Base-by-base conservation (phyloP, 352 stramenopile species). In the Pythium rhizo-oryzae region DNA sequence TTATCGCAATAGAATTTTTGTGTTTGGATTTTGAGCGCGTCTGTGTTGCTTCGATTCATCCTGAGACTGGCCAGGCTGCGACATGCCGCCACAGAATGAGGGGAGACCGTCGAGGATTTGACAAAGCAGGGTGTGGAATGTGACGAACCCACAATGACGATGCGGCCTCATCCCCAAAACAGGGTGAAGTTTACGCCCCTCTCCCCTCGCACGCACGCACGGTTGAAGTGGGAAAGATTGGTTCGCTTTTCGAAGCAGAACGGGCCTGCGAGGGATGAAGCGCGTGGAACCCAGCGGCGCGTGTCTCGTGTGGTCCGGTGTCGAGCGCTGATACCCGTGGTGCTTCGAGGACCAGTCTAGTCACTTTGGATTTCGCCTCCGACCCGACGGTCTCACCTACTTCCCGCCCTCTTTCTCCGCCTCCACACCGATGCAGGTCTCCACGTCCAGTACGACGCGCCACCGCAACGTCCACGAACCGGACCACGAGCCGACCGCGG, bases 1-100 rank as follows among this genome's bases (percentile, higher is more conserved):
- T 62, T 69, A 69, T 69, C 44, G 62, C 62, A 62, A 69, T 69
- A 69, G 62, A 69, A 62, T 43, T 58, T 51, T 41, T 57, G 35
- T 65, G 33, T 58, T 28, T 41, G 55, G 43, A 35, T 37, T 11
- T 37, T 55, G 49, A n/a, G n/a, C n/a, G n/a, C n/a, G n/a, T n/a
- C 2, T 55, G 23, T 39, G 33, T 60, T 49, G 28, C 9, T 18
- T 16, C 33, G 51, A 58, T 23, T 39, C 19, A 2, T n/a, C 41
- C 5, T 65, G 59, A 58, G 59, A 58, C 47, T 35, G 37, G 59
- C 18, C 59, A 58, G n/a, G 13, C 19, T 69, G 62, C 52, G 62
- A 69, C 62, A 69, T 62, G 62, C 58, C 43, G 6, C 21, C 19
- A n/a, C 61, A 58, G 12, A 62, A 52, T 11, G 23, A 58, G 46